Evolutionary conservation across 768 basidiomycete species (phyloP).

Genomic region (Asterophora lycoperdoides): DNA sequence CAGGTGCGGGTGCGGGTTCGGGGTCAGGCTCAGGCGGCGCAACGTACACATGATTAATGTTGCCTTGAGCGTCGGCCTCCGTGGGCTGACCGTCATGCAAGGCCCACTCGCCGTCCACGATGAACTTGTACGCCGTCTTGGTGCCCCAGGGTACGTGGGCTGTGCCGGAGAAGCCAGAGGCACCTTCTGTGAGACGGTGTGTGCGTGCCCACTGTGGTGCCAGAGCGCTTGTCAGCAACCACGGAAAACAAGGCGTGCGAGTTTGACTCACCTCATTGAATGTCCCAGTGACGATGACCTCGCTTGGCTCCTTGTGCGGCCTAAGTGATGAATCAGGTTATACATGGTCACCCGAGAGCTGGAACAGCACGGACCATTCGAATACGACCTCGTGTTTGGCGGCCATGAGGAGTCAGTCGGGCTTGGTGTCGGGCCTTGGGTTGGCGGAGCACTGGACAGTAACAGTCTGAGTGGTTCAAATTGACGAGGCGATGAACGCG

Average conservation of each 20-base stretch:
- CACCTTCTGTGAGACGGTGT: constrained; percentile 47
- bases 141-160: constrained; percentile 56
- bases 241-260: no score
- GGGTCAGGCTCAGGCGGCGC: constrained; percentile 37
- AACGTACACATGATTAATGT: constrained; percentile 64
- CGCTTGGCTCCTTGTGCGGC: constrained; percentile 51
- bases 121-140: constrained; percentile 70
- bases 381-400: constrained; percentile 44
- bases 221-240: constrained; percentile 2
- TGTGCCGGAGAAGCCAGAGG: constrained; percentile 51
- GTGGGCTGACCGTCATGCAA: constrained; percentile 50
- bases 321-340: constrained; percentile 26
- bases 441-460: no score
- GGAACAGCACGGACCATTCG: constrained; percentile 37
- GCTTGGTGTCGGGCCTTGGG: no score
- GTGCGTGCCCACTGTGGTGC: constrained; percentile 56
- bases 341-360: not conserved
- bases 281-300: constrained; percentile 69
- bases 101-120: constrained; percentile 72
- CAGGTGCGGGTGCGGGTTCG: constrained; percentile 9
- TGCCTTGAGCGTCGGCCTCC: constrained; percentile 58
- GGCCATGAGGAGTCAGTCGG: constrained; percentile 9
- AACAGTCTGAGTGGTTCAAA: no score
- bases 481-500: no score
- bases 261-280: constrained; percentile 63